Evolutionary conservation across 176 grass and related monocot genomes (phyloP).

Genomic region (Canna indica): DNA sequence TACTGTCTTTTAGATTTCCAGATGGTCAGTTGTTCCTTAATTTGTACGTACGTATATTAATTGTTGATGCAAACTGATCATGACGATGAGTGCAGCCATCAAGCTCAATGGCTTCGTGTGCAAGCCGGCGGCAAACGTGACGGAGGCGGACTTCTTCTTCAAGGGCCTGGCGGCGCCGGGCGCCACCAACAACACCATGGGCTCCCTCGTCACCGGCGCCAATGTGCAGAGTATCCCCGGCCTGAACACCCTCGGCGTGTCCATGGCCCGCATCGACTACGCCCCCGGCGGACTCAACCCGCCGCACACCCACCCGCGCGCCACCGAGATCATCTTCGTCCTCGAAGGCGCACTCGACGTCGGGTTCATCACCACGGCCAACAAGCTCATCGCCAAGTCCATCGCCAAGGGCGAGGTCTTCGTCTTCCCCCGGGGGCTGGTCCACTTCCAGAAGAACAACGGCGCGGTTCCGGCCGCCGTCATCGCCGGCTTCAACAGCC

Average conservation of each 20-base stretch:
- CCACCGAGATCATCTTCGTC: slow-evolving; percentile 2
- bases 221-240: slow-evolving; percentile 1
- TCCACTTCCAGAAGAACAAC: slow-evolving; percentile 8
- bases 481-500: not conserved
- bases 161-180: not conserved
- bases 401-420: slow-evolving; percentile 1
- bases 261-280: slow-evolving; percentile 1
- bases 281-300: slow-evolving; percentile 4
- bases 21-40: too few relatives aligned
- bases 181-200: slow-evolving; percentile 6
- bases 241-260: slow-evolving; percentile 6
- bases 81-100: not conserved
- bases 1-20: too few relatives aligned
- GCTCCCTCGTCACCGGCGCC: not conserved
- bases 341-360: slow-evolving; percentile 4
- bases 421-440: slow-evolving; percentile 1
- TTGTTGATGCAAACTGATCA: too few relatives aligned
- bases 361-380: slow-evolving; percentile 5
- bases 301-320: slow-evolving; percentile 3
- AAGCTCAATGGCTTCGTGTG: not conserved
- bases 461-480: not conserved
- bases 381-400: slow-evolving; percentile 2
- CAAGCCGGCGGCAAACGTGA: not conserved
- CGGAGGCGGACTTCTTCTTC: slow-evolving; percentile 9
- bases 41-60: too few relatives aligned